phyloP scores from a whole-genome alignment of 2,329 filamentous ascomycete species.

The Aspergillus persii region DNA sequence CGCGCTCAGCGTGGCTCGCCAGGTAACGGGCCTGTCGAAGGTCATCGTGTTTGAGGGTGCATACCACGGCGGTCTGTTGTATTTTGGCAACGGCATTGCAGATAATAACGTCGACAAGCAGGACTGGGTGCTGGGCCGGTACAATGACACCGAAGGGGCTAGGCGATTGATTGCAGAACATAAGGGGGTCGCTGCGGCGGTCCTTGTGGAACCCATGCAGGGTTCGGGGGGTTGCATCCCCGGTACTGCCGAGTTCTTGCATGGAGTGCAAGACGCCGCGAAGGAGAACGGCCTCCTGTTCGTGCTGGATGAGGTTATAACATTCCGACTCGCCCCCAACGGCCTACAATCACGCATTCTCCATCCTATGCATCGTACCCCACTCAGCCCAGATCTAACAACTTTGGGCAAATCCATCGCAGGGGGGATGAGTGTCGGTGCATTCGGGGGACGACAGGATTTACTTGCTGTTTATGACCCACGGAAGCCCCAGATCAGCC shows the following conservation, averaged over 20 bases:
- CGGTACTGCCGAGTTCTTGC: conserved; percentile 53
- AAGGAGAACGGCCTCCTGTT: conserved; percentile 55
- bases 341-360: conserved; percentile 47
- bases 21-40: not conserved
- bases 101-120: conserved; percentile 45
- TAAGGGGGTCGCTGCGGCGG: conserved; percentile 54
- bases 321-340: conserved; percentile 54
- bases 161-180: conserved; percentile 26
- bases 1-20: conserved; percentile 31
- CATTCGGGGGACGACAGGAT: conserved; percentile 60
- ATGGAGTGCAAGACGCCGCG: conserved; percentile 50
- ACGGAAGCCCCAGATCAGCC: conserved; percentile 31
- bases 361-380: conserved; percentile 3
- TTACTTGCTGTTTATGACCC: conserved; percentile 62
- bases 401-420: conserved; percentile 67
- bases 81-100: conserved; percentile 34
- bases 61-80: conserved; percentile 58
- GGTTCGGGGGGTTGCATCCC: conserved; percentile 60
- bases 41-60: conserved; percentile 52
- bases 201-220: conserved; percentile 68
- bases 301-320: conserved; percentile 72
- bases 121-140: conserved; percentile 61
- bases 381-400: conserved; percentile 58
- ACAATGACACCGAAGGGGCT: conserved; percentile 57
- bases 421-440: conserved; percentile 65